A percentile compares a stretch with the other conserved stretches of the same genome.
These are phyloP conservation scores for Plasmodium coatneyi DNA, from an alignment of 169 alveolate genomes.

Conservation along the genomic window DNA sequence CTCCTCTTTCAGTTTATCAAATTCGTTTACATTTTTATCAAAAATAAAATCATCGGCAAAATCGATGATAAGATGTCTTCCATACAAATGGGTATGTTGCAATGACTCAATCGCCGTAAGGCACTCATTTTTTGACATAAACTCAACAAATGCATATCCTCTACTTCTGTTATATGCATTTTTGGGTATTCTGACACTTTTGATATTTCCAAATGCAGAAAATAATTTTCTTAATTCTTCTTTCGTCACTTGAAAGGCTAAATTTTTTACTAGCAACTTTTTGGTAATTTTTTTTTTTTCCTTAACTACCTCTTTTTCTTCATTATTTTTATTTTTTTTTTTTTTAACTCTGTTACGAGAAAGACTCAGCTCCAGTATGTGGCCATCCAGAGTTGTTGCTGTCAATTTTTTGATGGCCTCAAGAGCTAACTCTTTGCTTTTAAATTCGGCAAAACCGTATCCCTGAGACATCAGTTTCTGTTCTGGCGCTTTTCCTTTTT, in stretches of 20 bases:
- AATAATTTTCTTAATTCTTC: slow-evolving; percentile 92
- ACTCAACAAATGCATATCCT: slow-evolving; percentile 95
- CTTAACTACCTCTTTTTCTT: slow-evolving; percentile 69
- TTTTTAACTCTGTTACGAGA: slow-evolving; percentile 79
- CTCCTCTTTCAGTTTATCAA: slow-evolving; percentile 65
- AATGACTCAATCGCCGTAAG: slow-evolving; percentile 90
- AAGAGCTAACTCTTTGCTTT: slow-evolving; percentile 79
- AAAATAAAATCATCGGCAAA: slow-evolving; percentile 84
- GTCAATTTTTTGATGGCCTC: slow-evolving; percentile 81
- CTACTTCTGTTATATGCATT: slow-evolving; percentile 91
- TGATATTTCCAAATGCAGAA: slow-evolving; percentile 92
- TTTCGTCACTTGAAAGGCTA: slow-evolving; percentile 96
- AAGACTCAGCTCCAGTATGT: slow-evolving; percentile 79
- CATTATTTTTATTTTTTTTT: slow-evolving; percentile 28
- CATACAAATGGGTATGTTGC: slow-evolving; percentile 94
- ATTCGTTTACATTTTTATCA: slow-evolving; percentile 62
- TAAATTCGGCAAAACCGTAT: slow-evolving; percentile 94
- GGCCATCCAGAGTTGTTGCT: slow-evolving; percentile 81
- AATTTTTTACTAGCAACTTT: slow-evolving; percentile 92
- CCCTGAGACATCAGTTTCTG: slow-evolving; percentile 87
- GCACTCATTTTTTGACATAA: slow-evolving; percentile 91
- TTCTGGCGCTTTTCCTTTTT: slow-evolving; percentile 13
- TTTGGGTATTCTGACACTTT: slow-evolving; percentile 94
- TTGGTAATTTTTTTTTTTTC: slow-evolving; percentile 80
- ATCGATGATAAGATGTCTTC: slow-evolving; percentile 92